phyloP scores from a whole-genome alignment of 108 stramenopile genomes.

The Skeletonema menzelii region DNA sequence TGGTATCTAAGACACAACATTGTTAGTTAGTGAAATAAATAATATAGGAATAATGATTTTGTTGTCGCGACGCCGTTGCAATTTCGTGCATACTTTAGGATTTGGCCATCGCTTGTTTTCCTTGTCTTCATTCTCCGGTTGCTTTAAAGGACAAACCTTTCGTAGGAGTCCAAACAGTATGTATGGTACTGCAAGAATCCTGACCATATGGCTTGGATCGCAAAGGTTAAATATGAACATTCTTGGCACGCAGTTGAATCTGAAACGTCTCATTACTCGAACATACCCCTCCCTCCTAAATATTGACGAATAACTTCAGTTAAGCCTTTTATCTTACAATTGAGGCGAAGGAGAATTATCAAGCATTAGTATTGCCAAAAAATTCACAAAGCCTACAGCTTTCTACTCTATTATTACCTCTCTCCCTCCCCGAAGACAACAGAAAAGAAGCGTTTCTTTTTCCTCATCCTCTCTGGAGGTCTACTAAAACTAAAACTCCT shows the following conservation, averaged over 20 bases:
- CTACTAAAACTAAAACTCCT: no score
- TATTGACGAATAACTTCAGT: neutral
- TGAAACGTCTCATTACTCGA: neutral
- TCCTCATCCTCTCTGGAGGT: neutral
- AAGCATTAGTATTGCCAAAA: neutral
- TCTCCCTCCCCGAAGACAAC: neutral
- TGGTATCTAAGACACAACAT: conserved; percentile 11
- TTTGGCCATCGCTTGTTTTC: no score
- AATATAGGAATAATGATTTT: conserved; percentile 3
- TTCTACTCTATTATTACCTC: conserved; percentile 4
- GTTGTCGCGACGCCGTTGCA: neutral
- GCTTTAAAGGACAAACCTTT: no score
- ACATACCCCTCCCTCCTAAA: neutral
- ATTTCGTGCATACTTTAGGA: no score
- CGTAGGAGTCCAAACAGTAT: no score
- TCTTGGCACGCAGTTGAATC: neutral
- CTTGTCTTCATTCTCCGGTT: no score
- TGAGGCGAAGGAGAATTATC: conserved; percentile 1
- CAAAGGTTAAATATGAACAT: neutral
- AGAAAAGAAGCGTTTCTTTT: neutral
- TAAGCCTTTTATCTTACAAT: conserved; percentile 5
- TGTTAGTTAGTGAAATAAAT: neutral
- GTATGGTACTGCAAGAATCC: no score
- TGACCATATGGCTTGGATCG: no score
- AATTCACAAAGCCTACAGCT: neutral